Evolutionary conservation across 345 rosid genomes (phyloP), one percentile per base, ranked within the genome.

Genomic region (Psidium friedrichsthalianum): DNA sequence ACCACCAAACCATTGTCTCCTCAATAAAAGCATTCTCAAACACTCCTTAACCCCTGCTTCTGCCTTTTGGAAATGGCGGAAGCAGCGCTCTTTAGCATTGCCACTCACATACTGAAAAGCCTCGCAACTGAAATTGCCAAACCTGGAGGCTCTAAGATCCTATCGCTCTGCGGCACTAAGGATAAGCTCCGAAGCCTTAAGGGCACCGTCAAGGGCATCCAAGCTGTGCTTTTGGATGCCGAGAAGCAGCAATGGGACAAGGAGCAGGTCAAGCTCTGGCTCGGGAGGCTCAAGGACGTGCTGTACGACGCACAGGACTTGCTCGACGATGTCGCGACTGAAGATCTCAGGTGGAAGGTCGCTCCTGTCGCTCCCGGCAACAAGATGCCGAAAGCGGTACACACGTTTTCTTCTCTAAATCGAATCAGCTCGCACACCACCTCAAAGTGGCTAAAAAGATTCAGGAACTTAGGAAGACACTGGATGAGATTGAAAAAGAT

Each of bases 121-220:
- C 1, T 21, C 11, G 18, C 32, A 29, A 12, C 8, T 0, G 8
- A 58, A 6, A n/a, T 58, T 0, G 8, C 6, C 18, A 5, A 58
- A 58, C 69, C 15, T 14, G 36, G 18, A 3, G 1, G 20, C 16
- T 6, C 74, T 10, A 3, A 61, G 1, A 14, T 29, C 21, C 21
- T 1, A 1, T 16, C 29, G 18, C 21, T 1, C 18, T 1, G 21
- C 2, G 2, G 40, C 12, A 21, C 1, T 2, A 27, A 16, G 1
- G 42, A 27, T 8, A 40, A 61, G 10, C 74, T 61, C 40, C 0
- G 0, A 0, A 14, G 10, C 1, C 74, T 59, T 0, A 0, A 61
- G 5, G 1, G 0, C 40, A 59, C 40, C 5, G 10, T 59, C 20
- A 0, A 6, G 74, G 3, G 20, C 40, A 59, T 59, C 40, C 74